Evolutionary conservation across 2,329 filamentous ascomycete species (phyloP), one percentile per base, ranked within the genome.

Genomic region (Clarireedia paspali): DNA sequence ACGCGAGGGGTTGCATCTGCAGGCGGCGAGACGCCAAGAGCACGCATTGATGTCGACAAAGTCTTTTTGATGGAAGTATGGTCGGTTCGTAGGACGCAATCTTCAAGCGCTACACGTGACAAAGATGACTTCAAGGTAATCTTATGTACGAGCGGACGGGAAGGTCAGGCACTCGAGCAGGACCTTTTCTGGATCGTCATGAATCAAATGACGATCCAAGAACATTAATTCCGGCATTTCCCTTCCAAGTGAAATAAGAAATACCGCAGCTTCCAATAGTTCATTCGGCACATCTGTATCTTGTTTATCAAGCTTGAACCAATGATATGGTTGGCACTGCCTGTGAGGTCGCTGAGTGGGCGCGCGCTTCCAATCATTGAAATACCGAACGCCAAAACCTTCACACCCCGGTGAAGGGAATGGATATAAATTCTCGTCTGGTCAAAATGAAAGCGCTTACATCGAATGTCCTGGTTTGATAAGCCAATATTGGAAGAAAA

Each of bases 341-440:
- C 20, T 39, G 17, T 34, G 14, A 39, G 4, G 5, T 47, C 30
- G 45, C 34, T 38, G 10, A 27, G 9, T 40, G 51, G 30, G 40
- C 51, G 51, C 51, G 51, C 51, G 51, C 51, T 53, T 53, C 44
- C 12, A 53, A 44, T 12, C 27, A 47, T 20, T 45, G 39, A 47
- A 30, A 47, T 27, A 26, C 34, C 14, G 15, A 27, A 39, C 14
- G 39, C 4, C 38, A 42, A 17, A 40, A 51, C n/a, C 23, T 30
- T 30, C 36, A 42, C 38, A 30, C 3, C 10, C 26, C 9, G 10
- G 45, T 27, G 50, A 27, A 39, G 24, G 30, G 23, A 39, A 47
- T 47, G 24, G 30, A 39, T 30, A 39, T n/a, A 9, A 20, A 15
- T 17, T 38, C 40, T 20, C 34, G 30, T 42, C 26, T 12, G 36